These are phyloP conservation scores for Daucus carota DNA, from an alignment of 129 eudicot species.

Conservation along the genomic window DH1_v3.0 NC_030385.2:7295001-7295500, in stretches of 20 bases:
- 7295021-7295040: slow-evolving; percentile 76
- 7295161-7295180: slow-evolving; percentile 56
- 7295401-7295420: slow-evolving; percentile 76
- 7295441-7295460: slow-evolving; percentile 67
- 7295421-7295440: slow-evolving; percentile 69
- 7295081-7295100: slow-evolving; percentile 44
- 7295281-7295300: background rate
- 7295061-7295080: slow-evolving; percentile 33
- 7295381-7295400: slow-evolving; percentile 43
- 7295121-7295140: slow-evolving; percentile 39
- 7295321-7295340: slow-evolving; percentile 44
- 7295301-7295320: background rate
- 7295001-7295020: slow-evolving; percentile 71
- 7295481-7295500: slow-evolving; percentile 46
- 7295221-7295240: background rate
- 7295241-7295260: background rate
- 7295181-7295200: slow-evolving; percentile 52
- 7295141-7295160: slow-evolving; percentile 51
- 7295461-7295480: slow-evolving; percentile 33
- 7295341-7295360: slow-evolving; percentile 57
- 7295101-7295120: slow-evolving; percentile 53
- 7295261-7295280: background rate
- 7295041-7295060: slow-evolving; percentile 30
- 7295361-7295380: slow-evolving; percentile 57
- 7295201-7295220: slow-evolving; percentile 49